Base-by-base conservation (phyloP, 2,329 filamentous ascomycete species). In the Xylariaceae sp. region DNA sequence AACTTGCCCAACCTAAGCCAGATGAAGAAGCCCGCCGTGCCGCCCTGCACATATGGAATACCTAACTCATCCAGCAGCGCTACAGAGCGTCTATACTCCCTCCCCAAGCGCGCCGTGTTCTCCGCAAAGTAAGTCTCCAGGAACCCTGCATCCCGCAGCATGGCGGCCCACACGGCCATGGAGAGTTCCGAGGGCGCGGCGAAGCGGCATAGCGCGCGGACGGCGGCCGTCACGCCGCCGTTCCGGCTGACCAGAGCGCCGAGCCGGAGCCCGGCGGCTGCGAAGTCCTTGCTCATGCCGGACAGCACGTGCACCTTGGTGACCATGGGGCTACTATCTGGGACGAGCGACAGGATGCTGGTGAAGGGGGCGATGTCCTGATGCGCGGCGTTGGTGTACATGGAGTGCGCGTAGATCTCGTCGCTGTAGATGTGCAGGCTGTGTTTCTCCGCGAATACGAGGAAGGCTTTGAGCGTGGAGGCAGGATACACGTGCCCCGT, bases 401-500 rank as follows among this genome's bases (percentile, higher is more conserved):
- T 58, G 1, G 68, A 71, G 55, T 8, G 66, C 12, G 12, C 73
- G 44, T 77, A 77, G 24, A 78, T 68, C 46, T 78, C 74, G 46
- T 78, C 73, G 40, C 65, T 68, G 43, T 77, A 62, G 29, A 77
- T 55, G 38, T 77, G 72, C 4, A 77, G 53, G 3, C 51, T 43
- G 39, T 73, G 58, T 25, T 57, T 59, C 33, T 69, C 55, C 41
- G 72, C 76, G 33, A 77, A 61, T 3, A 48, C 44, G 59, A 75
- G 63, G 15, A 71, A 50, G 5, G 52, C 54, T 1, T 65, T 38
- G 3, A 75, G 45, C 0, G 60, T 61, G 5, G 57, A 49, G n/a
- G 51, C 51, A 1, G 64, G 52, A 38, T 72, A 71, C 45, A 65
- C 70, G 6, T 50, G 44, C 10, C 63, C 70, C 0, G 74, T 57